Conservation (phyloP, 2,329 filamentous ascomycete genomes). For the Aureobasidium sp. region DNA sequence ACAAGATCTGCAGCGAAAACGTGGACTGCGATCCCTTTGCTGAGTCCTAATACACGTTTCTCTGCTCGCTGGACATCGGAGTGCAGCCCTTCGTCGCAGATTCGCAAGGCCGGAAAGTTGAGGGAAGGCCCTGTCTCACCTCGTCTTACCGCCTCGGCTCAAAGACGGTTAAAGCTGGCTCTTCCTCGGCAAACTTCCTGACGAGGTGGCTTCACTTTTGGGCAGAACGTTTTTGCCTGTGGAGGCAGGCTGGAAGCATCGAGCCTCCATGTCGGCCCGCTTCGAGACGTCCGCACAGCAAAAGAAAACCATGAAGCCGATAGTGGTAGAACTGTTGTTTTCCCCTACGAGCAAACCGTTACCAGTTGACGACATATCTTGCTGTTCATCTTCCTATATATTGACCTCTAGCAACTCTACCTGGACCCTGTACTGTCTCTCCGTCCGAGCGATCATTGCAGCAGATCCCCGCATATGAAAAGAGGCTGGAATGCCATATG, state of each 20-base stretch:
- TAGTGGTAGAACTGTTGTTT: not conserved
- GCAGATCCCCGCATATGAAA: not conserved
- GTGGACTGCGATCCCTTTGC: not conserved
- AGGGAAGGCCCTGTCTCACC: slow-evolving; percentile 3
- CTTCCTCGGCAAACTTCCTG: slow-evolving; percentile 11
- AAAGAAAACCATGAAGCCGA: not conserved
- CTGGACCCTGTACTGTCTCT: not conserved
- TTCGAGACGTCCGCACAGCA: not conserved
- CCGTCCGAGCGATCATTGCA: not conserved
- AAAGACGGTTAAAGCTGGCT: not conserved
- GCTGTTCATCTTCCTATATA: slow-evolving; percentile 4
- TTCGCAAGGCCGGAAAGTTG: not conserved
- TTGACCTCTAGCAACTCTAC: slow-evolving; percentile 5
- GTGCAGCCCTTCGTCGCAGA: not conserved
- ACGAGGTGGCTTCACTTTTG: slow-evolving; percentile 8
- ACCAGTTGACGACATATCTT: slow-evolving; percentile 1
- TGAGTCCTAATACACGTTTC: not conserved
- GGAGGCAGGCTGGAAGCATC: slow-evolving; percentile 8
- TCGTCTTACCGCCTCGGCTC: slow-evolving; percentile 8
- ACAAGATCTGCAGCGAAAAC: not conserved
- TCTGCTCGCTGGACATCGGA: not conserved
- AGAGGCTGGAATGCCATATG: not conserved
- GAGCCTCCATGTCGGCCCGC: slow-evolving; percentile 8
- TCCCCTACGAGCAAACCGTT: slow-evolving; percentile 2
- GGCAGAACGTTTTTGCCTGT: not conserved